Base-by-base conservation (phyloP, 2,329 filamentous ascomycete genomes). In the Ceratocystis albifundus region DNA sequence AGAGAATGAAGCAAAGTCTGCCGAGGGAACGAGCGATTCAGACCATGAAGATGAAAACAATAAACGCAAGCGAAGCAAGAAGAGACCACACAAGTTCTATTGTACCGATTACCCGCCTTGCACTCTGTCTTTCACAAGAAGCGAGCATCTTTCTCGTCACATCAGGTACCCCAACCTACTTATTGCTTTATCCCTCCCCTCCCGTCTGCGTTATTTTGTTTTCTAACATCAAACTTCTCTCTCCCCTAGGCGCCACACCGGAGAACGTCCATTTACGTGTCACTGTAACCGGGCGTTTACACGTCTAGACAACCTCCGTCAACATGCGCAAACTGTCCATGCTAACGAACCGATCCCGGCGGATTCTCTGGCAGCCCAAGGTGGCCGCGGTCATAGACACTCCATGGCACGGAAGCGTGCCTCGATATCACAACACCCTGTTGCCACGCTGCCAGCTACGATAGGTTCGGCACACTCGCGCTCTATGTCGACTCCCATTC, bases 291-390 rank as follows among this genome's bases (percentile, higher is more conserved):
- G 94, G 63, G 85, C 91, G n/a, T 68, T 68, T 22, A 66, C 65
- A 28, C 66, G 66, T 20, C 32, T 69, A 45, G 62, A 69, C 61
- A 65, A 68, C 73, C 79, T 99, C 64, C 86, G 94, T 68, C 94
- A 99, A 74, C 94, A 99, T 80, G 94, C 94, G 57, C 92, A 96
- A 75, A 97, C 94, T 0, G 94, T 99, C 0, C 94, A 99, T 74
- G 89, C 96, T 67, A 96, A 97, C 74, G 94, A 97, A 74, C 91
- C 96, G 67, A 99, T 99, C 44, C 94, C 94, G 2, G 86, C 87
- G 50, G 91, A 96, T 74, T 97, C 94, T 1, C 82, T 97, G 22
- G 94, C 94, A 17, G 94, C 93, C 3, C 88, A 1, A 87, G 84
- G 30, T 82, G 92, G 70, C 87, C 89, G 6, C 83, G 92, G 69